Conservation (phyloP, 2,329 filamentous ascomycete species). For the Monilinia fructicola region DNA sequence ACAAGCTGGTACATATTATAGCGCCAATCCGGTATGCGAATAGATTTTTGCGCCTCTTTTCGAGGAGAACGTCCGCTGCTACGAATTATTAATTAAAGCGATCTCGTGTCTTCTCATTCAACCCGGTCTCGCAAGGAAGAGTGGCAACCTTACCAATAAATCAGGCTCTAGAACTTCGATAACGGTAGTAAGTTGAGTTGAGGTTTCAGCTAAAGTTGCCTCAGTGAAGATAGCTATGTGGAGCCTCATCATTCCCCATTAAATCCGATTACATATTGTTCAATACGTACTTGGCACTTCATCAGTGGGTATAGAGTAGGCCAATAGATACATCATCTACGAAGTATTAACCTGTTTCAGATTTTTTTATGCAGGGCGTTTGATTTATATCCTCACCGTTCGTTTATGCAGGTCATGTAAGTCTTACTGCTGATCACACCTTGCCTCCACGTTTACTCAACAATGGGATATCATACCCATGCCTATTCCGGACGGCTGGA, state of each 20-base stretch:
- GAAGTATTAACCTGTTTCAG: background rate
- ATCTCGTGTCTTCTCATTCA: background rate
- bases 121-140: background rate
- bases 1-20: background rate
- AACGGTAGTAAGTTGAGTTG: background rate
- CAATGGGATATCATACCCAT: background rate
- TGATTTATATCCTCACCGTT: background rate
- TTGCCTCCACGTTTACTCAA: background rate
- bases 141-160: background rate
- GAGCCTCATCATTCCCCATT: background rate
- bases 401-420: background rate
- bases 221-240: background rate
- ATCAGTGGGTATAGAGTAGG: background rate
- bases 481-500: background rate
- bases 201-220: background rate
- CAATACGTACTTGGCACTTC: background rate
- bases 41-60: background rate
- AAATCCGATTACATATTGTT: conserved; percentile 4
- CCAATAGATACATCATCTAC: background rate
- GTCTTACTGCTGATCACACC: background rate
- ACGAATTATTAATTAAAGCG: background rate
- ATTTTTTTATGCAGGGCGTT: background rate
- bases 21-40: background rate
- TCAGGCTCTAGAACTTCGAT: background rate
- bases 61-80: background rate